A percentile compares a stretch with the other conserved stretches of the same genome.
These are phyloP conservation scores for Cymbopogon citratus DNA, from an alignment of 176 grass and related monocot genomes.

Conservation along the genomic window DNA sequence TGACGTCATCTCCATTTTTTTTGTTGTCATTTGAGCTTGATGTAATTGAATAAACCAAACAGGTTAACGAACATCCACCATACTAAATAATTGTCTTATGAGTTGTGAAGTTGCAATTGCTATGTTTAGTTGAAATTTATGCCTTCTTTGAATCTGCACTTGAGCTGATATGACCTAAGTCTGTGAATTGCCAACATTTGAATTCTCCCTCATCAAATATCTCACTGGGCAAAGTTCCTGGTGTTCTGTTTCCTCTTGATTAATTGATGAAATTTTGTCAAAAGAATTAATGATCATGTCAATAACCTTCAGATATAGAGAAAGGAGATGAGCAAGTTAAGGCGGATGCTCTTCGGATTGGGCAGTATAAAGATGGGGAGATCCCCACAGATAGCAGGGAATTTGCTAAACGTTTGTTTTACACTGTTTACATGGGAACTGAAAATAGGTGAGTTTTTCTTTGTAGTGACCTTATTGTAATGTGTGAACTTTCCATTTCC, in stretches of 20 bases:
- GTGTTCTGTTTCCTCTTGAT: background rate
- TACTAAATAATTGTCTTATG: background rate
- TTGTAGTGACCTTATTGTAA: conserved; percentile 10
- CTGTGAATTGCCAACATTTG: background rate
- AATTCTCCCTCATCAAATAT: background rate
- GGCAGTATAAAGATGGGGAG: conserved; percentile 87
- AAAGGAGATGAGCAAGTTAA: conserved; percentile 96
- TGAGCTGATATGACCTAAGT: background rate
- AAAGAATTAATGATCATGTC: background rate
- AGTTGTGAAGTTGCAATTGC: background rate
- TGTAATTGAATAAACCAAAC: background rate
- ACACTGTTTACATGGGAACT: conserved; percentile 96
- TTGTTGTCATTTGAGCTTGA: background rate
- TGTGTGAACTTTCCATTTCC: background rate
- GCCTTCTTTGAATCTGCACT: background rate
- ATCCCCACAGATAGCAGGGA: conserved; percentile 69
- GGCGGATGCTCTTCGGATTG: conserved; percentile 79
- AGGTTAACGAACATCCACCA: background rate
- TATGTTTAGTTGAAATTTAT: background rate
- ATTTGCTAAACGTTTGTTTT: conserved; percentile 77
- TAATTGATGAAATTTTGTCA: background rate
- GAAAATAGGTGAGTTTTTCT: conserved; percentile 69
- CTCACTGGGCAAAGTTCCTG: background rate
- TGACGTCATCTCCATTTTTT: background rate
- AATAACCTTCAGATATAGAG: conserved; percentile 72